Evolutionary conservation across 176 grass and related monocot species (phyloP), one percentile per base, ranked within the genome.

Genomic region (Carex pumila): DNA sequence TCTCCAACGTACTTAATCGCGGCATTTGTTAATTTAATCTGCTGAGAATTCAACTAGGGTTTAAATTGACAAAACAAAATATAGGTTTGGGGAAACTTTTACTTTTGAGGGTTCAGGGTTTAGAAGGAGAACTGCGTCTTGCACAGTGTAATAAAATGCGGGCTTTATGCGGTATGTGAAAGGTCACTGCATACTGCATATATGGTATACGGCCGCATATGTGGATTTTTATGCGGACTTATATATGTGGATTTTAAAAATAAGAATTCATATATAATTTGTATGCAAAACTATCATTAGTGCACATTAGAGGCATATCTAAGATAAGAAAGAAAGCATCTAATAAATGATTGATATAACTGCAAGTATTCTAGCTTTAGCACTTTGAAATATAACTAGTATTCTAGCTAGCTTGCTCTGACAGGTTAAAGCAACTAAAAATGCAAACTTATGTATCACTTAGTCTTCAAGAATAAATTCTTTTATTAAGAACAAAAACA

Each of bases 1-100:
- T 90, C 81, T 99, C 91, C 37, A 96, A 7, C 47, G 79, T 74
- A 53, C 75, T 94, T 19, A 82, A 90, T 82, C 93, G 90, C 78
- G 93, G 93, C 97, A 96, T 98, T 81, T 90, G 39, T 84, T 87
- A 19, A 6, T 37, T 9, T 2, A 70, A 37, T 8, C 13, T 1
- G 4, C 5, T 17, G 34, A 41, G 1, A 70, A 4, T 66, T 36
- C 12, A 7, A 31, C 30, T 66, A 66, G 64, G 64, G 12, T 32
- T 66, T 37, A 17, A 37, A 32, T 67, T 3, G 2, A 5, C 63
- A 73, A 49, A 49, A 73, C 17, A 11, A 21, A 25, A 29, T 70
- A 3, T 43, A 15, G 5, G 13, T 67, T 36, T 25, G 19, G 19
- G 60, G 47, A 12, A 49, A 11, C 9, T 49, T 49, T 49, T 49